Conservation (phyloP, 495 filamentous ascomycete species). For the Elaphomyces granulatus region DNA sequence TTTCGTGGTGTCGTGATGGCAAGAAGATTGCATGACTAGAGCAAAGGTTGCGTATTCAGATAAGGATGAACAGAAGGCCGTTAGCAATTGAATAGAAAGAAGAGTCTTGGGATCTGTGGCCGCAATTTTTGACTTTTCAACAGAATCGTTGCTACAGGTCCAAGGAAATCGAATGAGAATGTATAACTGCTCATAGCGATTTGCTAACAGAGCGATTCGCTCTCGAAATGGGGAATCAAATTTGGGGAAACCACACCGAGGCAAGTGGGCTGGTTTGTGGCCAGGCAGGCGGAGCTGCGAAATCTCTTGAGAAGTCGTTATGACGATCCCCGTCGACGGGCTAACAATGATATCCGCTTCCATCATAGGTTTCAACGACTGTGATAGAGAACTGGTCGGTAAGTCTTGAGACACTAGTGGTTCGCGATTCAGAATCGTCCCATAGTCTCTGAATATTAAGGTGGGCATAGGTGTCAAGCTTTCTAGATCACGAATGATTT, state of each 20-base stretch:
- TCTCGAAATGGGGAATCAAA: conserved; percentile 37
- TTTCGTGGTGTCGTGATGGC: neutral
- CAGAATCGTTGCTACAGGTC: conserved; percentile 5
- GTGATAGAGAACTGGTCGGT: too few relatives aligned
- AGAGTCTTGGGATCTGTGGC: neutral
- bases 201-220: conserved; percentile 39
- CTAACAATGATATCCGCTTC: conserved; percentile 73
- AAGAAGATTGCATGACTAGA: neutral
- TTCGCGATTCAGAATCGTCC: neutral
- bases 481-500: conserved; percentile 16
- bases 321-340: conserved; percentile 50
- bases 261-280: conserved; percentile 16
- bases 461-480: conserved; percentile 4
- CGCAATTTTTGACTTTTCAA: neutral
- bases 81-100: neutral
- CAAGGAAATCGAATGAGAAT: conserved; percentile 37
- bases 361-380: too few relatives aligned
- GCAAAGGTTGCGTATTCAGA: neutral
- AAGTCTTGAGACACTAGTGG: too few relatives aligned
- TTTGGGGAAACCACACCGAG: conserved; percentile 1
- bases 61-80: conserved; percentile 1
- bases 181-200: conserved; percentile 54
- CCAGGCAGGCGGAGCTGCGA: conserved; percentile 60
- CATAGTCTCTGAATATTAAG: conserved; percentile 20
- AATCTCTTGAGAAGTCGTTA: conserved; percentile 58